Conservation (phyloP, 2,329 filamentous ascomycete species). For the Pseudofabraea citricarpa region DNA sequence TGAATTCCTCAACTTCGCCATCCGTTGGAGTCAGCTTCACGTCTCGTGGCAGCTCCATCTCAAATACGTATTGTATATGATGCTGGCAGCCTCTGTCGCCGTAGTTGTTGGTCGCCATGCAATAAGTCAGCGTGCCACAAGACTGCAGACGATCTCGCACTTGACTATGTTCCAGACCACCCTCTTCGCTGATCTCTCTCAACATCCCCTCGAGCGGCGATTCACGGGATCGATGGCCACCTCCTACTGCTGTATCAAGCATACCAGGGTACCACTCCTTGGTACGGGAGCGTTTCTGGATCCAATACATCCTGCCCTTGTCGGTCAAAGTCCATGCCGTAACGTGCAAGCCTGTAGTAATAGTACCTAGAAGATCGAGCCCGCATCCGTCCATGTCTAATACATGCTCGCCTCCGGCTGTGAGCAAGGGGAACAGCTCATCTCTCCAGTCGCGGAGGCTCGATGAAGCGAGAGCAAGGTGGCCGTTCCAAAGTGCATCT, state of each 20-base stretch:
- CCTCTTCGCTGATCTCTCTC: background rate
- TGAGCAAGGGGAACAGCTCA: conserved; percentile 35
- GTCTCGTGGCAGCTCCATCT: conserved; percentile 23
- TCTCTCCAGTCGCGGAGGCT: no score
- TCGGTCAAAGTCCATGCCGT: conserved; percentile 27
- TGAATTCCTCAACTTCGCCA: conserved; percentile 27
- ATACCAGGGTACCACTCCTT: no score
- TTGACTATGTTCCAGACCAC: background rate
- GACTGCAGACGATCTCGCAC: conserved; percentile 10
- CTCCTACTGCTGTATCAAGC: no score
- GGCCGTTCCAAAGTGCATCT: no score
- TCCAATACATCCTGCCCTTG: conserved; percentile 20
- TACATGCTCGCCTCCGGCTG: conserved; percentile 30
- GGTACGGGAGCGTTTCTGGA: no score
- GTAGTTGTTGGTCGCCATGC: conserved; percentile 10
- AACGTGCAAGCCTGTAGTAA: conserved; percentile 38
- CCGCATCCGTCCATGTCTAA: conserved; percentile 37
- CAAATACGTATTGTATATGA: conserved; percentile 29
- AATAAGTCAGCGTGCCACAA: conserved; percentile 18
- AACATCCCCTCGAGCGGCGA: no score
- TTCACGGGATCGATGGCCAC: no score
- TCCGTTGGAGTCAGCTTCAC: conserved; percentile 22
- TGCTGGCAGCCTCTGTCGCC: conserved; percentile 19
- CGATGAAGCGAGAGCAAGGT: no score
- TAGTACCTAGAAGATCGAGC: conserved; percentile 36